These are phyloP conservation scores for Diaporthe batatas DNA, from an alignment of 2,329 filamentous ascomycete genomes.

Conservation along the genomic window DNA sequence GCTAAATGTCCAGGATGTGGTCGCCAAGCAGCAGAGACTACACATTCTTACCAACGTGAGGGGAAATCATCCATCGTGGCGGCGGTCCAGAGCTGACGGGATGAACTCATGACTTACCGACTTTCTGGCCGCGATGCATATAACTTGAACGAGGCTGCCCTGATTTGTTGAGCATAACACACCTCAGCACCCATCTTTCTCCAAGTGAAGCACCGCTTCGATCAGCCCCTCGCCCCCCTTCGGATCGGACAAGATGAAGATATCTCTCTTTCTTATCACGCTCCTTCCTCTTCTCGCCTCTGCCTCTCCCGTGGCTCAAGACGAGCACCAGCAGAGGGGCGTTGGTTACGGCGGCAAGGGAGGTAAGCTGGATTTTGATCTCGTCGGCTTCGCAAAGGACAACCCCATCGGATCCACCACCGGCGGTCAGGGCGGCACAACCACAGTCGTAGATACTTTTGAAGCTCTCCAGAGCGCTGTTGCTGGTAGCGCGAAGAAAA, in stretches of 20 bases:
- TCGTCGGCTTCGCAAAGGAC: constrained; percentile 17
- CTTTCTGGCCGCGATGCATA: neutral
- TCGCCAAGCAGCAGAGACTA: neutral
- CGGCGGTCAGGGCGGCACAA: constrained; percentile 1
- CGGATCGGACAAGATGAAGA: constrained; percentile 21
- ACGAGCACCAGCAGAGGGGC: neutral
- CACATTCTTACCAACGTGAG: neutral
- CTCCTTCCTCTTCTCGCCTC: neutral
- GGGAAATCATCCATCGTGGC: constrained; percentile 5
- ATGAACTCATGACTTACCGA: neutral
- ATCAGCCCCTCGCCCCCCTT: too few relatives aligned
- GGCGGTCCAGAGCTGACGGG: constrained; percentile 1
- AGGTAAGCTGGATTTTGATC: neutral
- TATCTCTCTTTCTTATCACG: constrained; percentile 9
- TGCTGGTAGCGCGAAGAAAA: neutral
- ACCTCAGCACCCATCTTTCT: neutral
- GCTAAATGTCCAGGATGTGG: neutral
- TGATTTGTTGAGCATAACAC: neutral
- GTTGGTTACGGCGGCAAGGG: neutral
- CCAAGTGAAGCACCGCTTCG: neutral
- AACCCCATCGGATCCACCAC: constrained; percentile 17
- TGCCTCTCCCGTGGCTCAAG: constrained; percentile 5
- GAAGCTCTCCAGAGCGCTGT: constrained; percentile 12
- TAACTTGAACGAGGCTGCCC: neutral
- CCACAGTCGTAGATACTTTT: neutral